Base-by-base conservation (phyloP, 345 rosid species). In the Aurinia saxatilis region DNA sequence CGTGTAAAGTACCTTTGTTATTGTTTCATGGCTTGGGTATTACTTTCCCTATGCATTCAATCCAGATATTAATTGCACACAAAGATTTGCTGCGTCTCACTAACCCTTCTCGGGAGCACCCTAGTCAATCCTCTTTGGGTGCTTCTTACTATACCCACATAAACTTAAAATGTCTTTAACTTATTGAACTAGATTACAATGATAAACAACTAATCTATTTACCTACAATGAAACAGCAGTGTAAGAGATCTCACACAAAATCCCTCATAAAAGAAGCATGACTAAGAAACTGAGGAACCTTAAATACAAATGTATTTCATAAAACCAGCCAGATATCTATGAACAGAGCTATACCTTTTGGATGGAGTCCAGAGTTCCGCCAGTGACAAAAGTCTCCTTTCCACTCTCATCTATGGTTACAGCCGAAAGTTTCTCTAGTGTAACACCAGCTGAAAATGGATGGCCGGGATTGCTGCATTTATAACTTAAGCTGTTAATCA, bases 351-450 rank as follows among this genome's bases (percentile, higher is more conserved):
- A 10, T 78, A 93, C 99, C 97, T 93, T 93, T 68, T 85, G 96
- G 54, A 90, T 84, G 45, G 73, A 33, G 12, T 83, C 90, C 50
- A 93, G 77, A 44, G 90, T 73, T 60, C 83, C 95, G 17, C 96
- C 97, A 41, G 95, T 79, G 50, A 86, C 75, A 80, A 93, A 93
- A 56, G 95, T 84, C 74, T 93, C 99, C 74, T 73, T 79, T 77
- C 99, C 99, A 70, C 68, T 78, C 45, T 87, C 96, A 81, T 93
- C 96, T 75, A 75, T 74, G 1, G 99, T 93, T 66, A 90, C 90
- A 68, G 99, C 90, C 65, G 88, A 81, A 63, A 93, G 91, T 79
- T 87, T 93, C 80, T 87, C 87, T 78, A 93, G 79, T 27, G 90
- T 84, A 60, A 93, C 67, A 35, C 97, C 99, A 67, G 88, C 81